Evolutionary conservation across 2,329 filamentous ascomycete species (phyloP).

Genomic region (Sarocladium kiliense): DNA sequence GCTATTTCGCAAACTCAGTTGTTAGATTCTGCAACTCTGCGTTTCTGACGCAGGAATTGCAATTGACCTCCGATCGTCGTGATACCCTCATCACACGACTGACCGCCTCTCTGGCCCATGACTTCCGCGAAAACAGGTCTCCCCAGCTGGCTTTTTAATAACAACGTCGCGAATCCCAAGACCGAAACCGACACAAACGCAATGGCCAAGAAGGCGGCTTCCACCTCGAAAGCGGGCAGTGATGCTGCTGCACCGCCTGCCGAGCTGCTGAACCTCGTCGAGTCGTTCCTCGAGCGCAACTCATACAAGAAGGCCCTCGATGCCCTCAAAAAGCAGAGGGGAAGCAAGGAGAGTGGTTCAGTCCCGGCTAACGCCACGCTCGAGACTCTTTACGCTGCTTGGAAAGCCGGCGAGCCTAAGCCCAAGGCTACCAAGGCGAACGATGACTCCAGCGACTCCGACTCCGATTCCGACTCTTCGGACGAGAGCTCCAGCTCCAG

Average conservation of each 20-base stretch:
- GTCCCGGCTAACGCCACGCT: conserved; percentile 32
- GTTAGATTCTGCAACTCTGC: too few relatives aligned
- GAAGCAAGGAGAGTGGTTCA: conserved; percentile 32
- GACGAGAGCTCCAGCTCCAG: conserved; percentile 17
- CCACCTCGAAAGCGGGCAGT: conserved; percentile 17
- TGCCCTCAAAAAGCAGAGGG: conserved; percentile 59
- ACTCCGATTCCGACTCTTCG: conserved; percentile 14
- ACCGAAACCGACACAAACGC: conserved; percentile 17
- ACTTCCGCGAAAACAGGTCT: conserved; percentile 23
- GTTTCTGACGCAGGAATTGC: background rate
- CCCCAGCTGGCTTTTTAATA: conserved; percentile 39
- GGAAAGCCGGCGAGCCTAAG: conserved; percentile 32
- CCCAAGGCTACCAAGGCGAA: conserved; percentile 15
- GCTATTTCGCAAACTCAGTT: too few relatives aligned
- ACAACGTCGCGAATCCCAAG: conserved; percentile 25
- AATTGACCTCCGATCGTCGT: background rate
- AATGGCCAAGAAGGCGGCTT: conserved; percentile 30
- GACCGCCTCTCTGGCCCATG: conserved; percentile 22
- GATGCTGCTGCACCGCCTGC: conserved; percentile 37
- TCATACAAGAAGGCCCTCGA: conserved; percentile 57
- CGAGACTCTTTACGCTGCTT: conserved; percentile 44
- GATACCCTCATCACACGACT: conserved; percentile 1
- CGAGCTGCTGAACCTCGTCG: conserved; percentile 62
- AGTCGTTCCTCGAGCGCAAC: conserved; percentile 60
- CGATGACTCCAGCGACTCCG: conserved; percentile 16